phyloP scores from a whole-genome alignment of 2,329 filamentous ascomycete genomes.

The Monilinia fructicola region DNA sequence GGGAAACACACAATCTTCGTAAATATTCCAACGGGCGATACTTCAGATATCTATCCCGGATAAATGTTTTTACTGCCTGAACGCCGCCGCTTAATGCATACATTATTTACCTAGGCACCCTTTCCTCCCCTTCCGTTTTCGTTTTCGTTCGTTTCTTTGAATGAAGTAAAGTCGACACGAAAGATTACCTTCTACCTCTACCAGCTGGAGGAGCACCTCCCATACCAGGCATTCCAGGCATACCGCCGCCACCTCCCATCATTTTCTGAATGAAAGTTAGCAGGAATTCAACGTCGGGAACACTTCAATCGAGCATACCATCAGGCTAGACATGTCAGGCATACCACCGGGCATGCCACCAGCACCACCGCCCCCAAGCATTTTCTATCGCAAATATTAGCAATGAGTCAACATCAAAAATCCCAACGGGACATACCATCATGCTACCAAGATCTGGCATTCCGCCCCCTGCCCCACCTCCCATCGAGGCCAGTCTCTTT shows the following conservation, averaged over 20 bases:
- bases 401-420: not conserved
- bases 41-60: constrained; percentile 11
- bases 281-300: not conserved
- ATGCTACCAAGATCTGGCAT: constrained; percentile 84
- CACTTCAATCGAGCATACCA: not conserved
- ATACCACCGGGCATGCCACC: constrained; percentile 55
- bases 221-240: constrained; percentile 47
- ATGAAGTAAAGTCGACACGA: constrained; percentile 5
- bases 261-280: constrained; percentile 49
- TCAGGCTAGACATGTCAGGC: constrained; percentile 55
- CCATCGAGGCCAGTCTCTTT: constrained; percentile 91
- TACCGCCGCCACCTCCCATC: constrained; percentile 45
- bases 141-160: constrained; percentile 5
- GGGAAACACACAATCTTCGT: not conserved
- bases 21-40: constrained; percentile 7
- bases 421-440: constrained; percentile 49
- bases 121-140: constrained; percentile 5
- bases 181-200: constrained; percentile 34
- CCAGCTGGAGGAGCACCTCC: constrained; percentile 31
- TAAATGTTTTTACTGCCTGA: constrained; percentile 10
- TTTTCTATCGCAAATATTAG: constrained; percentile 52
- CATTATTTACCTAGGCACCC: constrained; percentile 18
- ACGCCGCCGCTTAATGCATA: constrained; percentile 25
- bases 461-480: constrained; percentile 62
- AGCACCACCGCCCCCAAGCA: constrained; percentile 72